Conservation (phyloP, 495 filamentous ascomycete species). For the Cryomyces antarcticus region DNA sequence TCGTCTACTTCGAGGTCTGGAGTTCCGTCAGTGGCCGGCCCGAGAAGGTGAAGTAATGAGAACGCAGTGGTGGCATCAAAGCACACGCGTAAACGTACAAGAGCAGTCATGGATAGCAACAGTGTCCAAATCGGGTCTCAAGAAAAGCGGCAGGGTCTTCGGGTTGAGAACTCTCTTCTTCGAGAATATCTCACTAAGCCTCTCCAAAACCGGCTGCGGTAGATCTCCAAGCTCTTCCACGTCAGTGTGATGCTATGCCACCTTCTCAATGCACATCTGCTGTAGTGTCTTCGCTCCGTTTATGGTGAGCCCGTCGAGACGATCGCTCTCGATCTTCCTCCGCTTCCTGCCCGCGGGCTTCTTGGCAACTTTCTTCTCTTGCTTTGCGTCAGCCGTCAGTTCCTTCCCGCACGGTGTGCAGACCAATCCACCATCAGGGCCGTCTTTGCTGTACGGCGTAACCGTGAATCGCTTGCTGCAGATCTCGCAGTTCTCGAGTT, state of each 20-base stretch:
- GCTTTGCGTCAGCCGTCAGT: constrained; percentile 32
- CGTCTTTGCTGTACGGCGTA: constrained; percentile 71
- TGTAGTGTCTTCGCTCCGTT: constrained; percentile 53
- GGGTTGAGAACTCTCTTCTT: constrained; percentile 55
- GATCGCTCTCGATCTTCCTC: constrained; percentile 53
- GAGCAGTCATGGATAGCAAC: constrained; percentile 67
- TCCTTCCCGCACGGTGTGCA: constrained; percentile 75
- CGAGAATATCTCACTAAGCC: constrained; percentile 60
- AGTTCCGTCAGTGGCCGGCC: neutral
- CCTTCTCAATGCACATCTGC: constrained; percentile 66
- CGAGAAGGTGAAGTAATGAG: constrained; percentile 2
- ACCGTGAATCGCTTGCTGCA: constrained; percentile 87
- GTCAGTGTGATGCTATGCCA: constrained; percentile 62
- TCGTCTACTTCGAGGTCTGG: constrained; percentile 51
- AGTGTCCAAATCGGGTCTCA: constrained; percentile 41
- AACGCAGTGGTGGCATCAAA: neutral
- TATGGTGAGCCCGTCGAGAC: constrained; percentile 50
- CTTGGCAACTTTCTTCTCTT: constrained; percentile 39
- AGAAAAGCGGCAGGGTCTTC: constrained; percentile 52
- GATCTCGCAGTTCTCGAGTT: constrained; percentile 69
- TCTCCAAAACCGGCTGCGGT: constrained; percentile 42
- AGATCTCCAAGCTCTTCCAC: constrained; percentile 72
- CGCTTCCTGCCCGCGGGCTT: constrained; percentile 34
- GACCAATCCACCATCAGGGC: constrained; percentile 61
- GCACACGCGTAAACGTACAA: constrained; percentile 22